Conservation (phyloP, 148 eudicot species). For the Chenopodium suecicum region DNA sequence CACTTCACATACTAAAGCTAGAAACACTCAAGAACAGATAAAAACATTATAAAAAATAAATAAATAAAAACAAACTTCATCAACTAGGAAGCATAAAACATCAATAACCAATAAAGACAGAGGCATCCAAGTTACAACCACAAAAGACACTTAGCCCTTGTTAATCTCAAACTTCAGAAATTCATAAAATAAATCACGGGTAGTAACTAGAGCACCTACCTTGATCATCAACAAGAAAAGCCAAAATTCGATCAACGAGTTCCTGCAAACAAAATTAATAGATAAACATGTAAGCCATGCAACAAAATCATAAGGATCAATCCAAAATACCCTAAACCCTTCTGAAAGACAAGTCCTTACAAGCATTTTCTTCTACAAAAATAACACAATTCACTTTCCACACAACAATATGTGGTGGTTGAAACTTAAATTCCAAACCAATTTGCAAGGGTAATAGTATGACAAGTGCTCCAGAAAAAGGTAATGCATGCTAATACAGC, state of each 20-base stretch:
- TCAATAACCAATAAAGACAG: not conserved
- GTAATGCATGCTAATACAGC: not conserved
- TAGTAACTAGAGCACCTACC: constrained; percentile 42
- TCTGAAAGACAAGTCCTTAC: not conserved
- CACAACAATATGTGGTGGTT: not conserved
- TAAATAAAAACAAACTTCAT: not conserved
- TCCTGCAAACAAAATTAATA: constrained; percentile 48
- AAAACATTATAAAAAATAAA: no score
- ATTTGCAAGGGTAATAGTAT: not conserved
- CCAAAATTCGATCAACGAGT: constrained; percentile 81
- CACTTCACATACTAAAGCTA: not conserved
- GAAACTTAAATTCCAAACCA: not conserved
- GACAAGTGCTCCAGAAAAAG: not conserved
- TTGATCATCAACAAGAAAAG: constrained; percentile 70
- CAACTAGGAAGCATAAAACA: not conserved
- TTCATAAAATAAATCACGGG: not conserved
- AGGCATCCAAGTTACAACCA: not conserved
- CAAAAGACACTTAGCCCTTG: not conserved
- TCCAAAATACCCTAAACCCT: not conserved
- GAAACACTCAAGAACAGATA: not conserved
- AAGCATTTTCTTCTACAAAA: not conserved
- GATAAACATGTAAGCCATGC: not conserved
- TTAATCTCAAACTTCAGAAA: not conserved
- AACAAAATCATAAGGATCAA: not conserved
- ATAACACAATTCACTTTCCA: not conserved